A percentile compares a stretch with the other conserved stretches of the same genome.
Evolutionary conservation across 805 yeast genomes (phyloP).

Genomic region (Lipomyces yamadae): DNA sequence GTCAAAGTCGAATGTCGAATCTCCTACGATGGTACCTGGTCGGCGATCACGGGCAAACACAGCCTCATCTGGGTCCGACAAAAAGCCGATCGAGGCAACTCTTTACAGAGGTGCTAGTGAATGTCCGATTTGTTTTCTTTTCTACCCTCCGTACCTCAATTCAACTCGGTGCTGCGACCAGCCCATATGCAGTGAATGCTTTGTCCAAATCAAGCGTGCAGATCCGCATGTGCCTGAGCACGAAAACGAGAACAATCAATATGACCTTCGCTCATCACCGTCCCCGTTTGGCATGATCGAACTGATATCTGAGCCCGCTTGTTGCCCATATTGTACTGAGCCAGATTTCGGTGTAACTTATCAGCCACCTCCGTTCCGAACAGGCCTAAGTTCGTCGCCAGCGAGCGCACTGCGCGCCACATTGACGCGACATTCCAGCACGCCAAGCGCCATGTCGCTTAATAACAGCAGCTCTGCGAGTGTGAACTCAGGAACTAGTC

Average conservation of each 20-base stretch:
- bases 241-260: slow-evolving; percentile 43
- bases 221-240: slow-evolving; percentile 88
- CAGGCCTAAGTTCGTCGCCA: slow-evolving; percentile 42
- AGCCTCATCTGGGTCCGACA: slow-evolving; percentile 23
- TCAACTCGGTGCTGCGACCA: slow-evolving; percentile 87
- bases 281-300: slow-evolving; percentile 40
- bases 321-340: slow-evolving; percentile 93
- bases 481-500: slow-evolving; percentile 7
- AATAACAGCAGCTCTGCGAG: slow-evolving; percentile 2
- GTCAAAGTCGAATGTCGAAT: slow-evolving; percentile 25
- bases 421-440: slow-evolving; percentile 27
- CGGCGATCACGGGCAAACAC: slow-evolving; percentile 33
- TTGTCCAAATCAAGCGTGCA: slow-evolving; percentile 88
- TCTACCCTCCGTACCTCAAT: slow-evolving; percentile 78
- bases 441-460: slow-evolving; percentile 28
- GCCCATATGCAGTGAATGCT: slow-evolving; percentile 94
- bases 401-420: slow-evolving; percentile 32
- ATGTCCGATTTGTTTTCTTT: slow-evolving; percentile 93
- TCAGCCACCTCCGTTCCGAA: slow-evolving; percentile 65
- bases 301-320: slow-evolving; percentile 82
- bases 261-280: slow-evolving; percentile 6
- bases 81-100: slow-evolving; percentile 49
- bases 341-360: slow-evolving; percentile 84
- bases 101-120: slow-evolving; percentile 74
- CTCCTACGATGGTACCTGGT: slow-evolving; percentile 8